Evolutionary conservation across 345 rosid species (phyloP), one percentile per base, ranked within the genome.

Genomic region (Acer yangbiense): DNA sequence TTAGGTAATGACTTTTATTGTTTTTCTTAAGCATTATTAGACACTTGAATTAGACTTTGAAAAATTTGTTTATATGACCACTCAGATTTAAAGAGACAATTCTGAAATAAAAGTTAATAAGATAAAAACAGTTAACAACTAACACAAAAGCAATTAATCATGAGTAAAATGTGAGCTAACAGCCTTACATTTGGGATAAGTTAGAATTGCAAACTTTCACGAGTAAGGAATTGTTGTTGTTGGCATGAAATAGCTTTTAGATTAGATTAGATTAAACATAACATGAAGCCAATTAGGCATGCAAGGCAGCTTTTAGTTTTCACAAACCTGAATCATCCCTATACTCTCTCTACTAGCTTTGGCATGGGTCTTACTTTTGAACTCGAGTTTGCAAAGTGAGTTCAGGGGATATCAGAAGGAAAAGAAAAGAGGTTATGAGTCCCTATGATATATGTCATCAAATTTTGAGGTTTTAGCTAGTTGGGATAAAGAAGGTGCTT

Each of bases 131-230:
- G 6, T 64, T 68, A 43, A 29, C 50, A 18, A 35, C 12, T 35
- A 16, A 39, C 7, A 68, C 44, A 41, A 39, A 20, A 41, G 55
- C 25, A 39, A 11, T 0, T 16, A 68, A 10, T 20, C 54, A 43
- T 1, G 71, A n/a, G 16, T n/a, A 10, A 68, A 10, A 61, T 7
- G 65, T 61, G 65, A 61, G 65, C 39, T 35, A 4, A 35, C 39
- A 35, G 39, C 39, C 65, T 61, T 9, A 11, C 16, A n/a, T 61
- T 61, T 6, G 27, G 27, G 7, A 2, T n/a, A n/a, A 39, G 54
- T 68, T 68, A 27, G 6, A 68, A 41, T 68, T 68, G 71, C 14
- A 9, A n/a, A 68, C 27, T 41, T 68, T 68, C 27, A 67, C 10
- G 16, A n/a, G 44, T 7, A 68, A 21, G 16, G 25, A 68, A 41